A percentile compares a stretch with the other conserved stretches of the same genome.
Evolutionary conservation across 1,284 basidiomycete genomes (phyloP).

Genomic region (Irpex rosettiformis): DNA sequence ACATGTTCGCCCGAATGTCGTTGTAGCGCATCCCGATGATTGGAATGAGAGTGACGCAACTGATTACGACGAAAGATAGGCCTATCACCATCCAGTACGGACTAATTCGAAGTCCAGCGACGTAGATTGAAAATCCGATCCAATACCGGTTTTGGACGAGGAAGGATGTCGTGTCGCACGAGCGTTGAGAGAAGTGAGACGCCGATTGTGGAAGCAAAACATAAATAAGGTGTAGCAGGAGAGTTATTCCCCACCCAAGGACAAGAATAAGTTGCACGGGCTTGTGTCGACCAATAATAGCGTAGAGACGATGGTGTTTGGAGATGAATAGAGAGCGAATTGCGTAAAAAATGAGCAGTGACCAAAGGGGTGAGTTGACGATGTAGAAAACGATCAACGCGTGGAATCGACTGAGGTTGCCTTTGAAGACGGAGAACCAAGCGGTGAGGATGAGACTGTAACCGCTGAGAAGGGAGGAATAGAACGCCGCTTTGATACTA

Average conservation of each 20-base stretch:
- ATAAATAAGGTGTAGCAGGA: neutral
- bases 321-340: neutral
- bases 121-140: neutral
- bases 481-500: neutral
- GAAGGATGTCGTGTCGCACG: neutral
- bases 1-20: neutral
- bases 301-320: neutral
- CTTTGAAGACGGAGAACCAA: neutral
- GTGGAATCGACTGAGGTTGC: neutral
- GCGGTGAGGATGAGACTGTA: neutral
- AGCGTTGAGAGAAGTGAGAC: neutral
- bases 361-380: neutral
- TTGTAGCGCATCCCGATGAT: neutral
- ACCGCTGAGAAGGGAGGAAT: neutral
- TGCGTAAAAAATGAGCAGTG: neutral
- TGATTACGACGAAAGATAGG: neutral
- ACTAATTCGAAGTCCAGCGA: neutral
- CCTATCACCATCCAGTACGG: neutral
- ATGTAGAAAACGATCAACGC: neutral
- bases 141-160: neutral
- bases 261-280: neutral
- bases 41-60: neutral
- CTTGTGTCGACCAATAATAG: neutral
- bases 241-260: neutral
- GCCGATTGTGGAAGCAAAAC: neutral